phyloP scores from a whole-genome alignment of 257 asterid species.

The Leptodermis oblonga region DNA sequence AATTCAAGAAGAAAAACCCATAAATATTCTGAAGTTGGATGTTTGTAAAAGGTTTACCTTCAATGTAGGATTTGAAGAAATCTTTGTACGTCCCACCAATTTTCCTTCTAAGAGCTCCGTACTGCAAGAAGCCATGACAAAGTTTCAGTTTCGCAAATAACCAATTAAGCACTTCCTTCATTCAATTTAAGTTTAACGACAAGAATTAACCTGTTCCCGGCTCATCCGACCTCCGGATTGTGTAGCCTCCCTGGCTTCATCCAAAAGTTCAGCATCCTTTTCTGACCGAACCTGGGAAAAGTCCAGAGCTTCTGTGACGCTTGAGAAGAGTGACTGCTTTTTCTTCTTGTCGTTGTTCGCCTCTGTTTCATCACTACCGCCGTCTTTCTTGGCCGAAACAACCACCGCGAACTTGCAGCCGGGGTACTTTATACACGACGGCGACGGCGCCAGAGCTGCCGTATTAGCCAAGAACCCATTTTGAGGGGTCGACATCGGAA shows the following conservation, averaged over 20 bases:
- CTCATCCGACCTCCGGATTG: conserved; percentile 73
- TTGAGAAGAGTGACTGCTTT: conserved; percentile 54
- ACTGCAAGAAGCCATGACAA: conserved; percentile 30
- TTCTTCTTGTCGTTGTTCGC: conserved; percentile 17
- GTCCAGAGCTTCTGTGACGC: conserved; percentile 81
- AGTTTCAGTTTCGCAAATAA: neutral
- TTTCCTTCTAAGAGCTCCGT: conserved; percentile 95
- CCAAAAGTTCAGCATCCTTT: conserved; percentile 71
- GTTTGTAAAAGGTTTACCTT: conserved; percentile 37
- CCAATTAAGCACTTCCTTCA: neutral
- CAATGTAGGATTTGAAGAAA: conserved; percentile 95
- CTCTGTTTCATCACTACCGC: conserved; percentile 18
- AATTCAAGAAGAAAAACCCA: neutral
- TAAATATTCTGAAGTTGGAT: neutral
- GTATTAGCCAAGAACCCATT: conserved; percentile 27
- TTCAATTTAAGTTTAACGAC: neutral
- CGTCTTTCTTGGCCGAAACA: conserved; percentile 46
- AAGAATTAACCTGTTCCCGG: conserved; percentile 51
- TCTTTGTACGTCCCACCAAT: conserved; percentile 97
- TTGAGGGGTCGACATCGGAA: conserved; percentile 51
- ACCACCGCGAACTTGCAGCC: conserved; percentile 18
- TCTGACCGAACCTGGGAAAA: conserved; percentile 80
- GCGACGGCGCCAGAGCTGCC: conserved; percentile 20
- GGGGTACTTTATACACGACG: conserved; percentile 14
- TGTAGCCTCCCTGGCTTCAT: conserved; percentile 65